Evolutionary conservation across 139 green algal genomes (phyloP).

Genomic region (Chlamydomonas sphaeroides): DNA sequence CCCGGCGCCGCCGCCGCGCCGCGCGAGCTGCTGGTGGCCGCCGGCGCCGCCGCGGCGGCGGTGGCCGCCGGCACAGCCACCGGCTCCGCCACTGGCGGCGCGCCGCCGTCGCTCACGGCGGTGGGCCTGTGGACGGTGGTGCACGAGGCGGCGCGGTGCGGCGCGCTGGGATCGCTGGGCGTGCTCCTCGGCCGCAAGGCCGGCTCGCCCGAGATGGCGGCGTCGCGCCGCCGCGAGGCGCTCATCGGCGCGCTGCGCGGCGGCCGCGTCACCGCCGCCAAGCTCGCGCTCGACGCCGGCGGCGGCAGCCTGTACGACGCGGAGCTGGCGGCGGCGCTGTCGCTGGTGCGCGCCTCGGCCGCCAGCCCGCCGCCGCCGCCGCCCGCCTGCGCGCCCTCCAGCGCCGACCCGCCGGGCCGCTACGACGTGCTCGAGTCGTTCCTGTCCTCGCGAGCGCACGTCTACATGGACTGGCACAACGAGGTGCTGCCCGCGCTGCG

Average conservation of each 20-base stretch:
- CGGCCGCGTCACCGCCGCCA: constrained; percentile 19
- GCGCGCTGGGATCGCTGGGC: background rate
- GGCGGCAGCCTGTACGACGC: constrained; percentile 5
- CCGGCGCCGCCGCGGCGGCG: background rate
- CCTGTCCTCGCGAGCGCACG: constrained; percentile 16
- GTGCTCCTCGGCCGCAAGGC: background rate
- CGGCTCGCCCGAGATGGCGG: background rate
- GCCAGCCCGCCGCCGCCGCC: background rate
- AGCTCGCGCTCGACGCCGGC: constrained; percentile 13
- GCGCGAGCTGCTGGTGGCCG: too few relatives aligned
- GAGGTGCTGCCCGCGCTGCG: constrained; percentile 20
- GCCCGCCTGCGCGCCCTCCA: background rate
- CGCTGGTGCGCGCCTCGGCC: background rate
- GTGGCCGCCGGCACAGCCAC: too few relatives aligned
- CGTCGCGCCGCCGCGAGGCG: constrained; percentile 1
- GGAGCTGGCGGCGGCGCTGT: constrained; percentile 28
- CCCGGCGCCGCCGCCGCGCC: background rate
- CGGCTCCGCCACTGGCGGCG: too few relatives aligned
- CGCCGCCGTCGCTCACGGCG: background rate
- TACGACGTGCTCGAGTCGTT: constrained; percentile 11
- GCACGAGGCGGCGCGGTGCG: constrained; percentile 18
- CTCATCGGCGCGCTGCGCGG: constrained; percentile 24
- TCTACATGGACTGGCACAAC: constrained; percentile 18
- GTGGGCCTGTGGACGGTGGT: constrained; percentile 8
- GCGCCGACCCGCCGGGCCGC: background rate